A percentile compares a stretch with the other conserved stretches of the same genome.
Evolutionary conservation across 2,329 filamentous ascomycete genomes (phyloP).

Genomic region (Gyromitra esculenta): DNA sequence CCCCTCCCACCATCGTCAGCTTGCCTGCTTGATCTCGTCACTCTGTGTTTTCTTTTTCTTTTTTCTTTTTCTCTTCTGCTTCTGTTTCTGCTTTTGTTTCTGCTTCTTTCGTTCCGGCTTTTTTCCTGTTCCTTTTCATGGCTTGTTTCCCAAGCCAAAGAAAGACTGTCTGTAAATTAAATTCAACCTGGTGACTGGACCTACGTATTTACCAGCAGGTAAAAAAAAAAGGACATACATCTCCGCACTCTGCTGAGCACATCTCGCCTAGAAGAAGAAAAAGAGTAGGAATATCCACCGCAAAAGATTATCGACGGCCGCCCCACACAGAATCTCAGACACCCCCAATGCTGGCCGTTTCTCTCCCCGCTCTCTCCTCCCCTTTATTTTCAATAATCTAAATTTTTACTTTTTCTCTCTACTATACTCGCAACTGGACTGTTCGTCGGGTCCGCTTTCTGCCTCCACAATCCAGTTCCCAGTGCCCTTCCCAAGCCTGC

Average conservation of each 20-base stretch:
- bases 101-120: neutral
- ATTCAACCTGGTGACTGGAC: conserved; percentile 24
- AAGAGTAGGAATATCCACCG: conserved; percentile 14
- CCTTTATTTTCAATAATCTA: conserved; percentile 45
- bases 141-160: conserved; percentile 27
- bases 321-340: conserved; percentile 37
- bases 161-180: conserved; percentile 29
- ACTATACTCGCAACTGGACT: conserved; percentile 27
- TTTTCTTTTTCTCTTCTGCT: conserved; percentile 20
- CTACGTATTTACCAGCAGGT: conserved; percentile 37
- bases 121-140: conserved; percentile 27
- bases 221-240: neutral
- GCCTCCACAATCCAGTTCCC: neutral
- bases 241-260: neutral
- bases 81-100: conserved; percentile 18
- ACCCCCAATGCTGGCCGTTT: conserved; percentile 10
- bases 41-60: conserved; percentile 29
- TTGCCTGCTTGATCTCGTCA: conserved; percentile 46
- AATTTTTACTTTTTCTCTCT: conserved; percentile 38
- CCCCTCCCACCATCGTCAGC: conserved; percentile 46
- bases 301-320: conserved; percentile 27
- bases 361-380: conserved; percentile 43
- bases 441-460: conserved; percentile 23
- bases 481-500: neutral
- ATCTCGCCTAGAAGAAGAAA: conserved; percentile 3